Base-by-base conservation (phyloP, 176 grass and related monocot genomes). In the Zoysia pacifica region DNA sequence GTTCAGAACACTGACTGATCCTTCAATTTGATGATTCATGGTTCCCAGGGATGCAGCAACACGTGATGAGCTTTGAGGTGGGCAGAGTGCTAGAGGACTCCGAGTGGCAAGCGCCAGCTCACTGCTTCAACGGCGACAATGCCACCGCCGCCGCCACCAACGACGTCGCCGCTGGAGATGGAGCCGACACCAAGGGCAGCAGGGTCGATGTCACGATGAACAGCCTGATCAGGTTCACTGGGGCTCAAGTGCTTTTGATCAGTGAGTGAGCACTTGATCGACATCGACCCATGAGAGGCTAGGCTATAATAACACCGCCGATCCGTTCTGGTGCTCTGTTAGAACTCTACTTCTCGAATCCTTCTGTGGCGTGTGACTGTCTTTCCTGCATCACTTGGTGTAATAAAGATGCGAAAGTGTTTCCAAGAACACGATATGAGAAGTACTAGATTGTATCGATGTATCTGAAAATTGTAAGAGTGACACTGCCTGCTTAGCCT, bases 1-100 rank as follows among this genome's bases (percentile, higher is more conserved):
- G 28, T 42, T 42, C 63, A 45, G 65, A 4, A 44, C 16, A 3
- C 2, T 67, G 41, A 43, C 43, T 56, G 71, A 43, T 56, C 51
- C 18, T 50, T 35, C 4, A 64, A 11, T 37, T 3, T 11, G n/a
- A 59, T 36, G n/a, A 65, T 71, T 69, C n/a, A 3, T 80, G 5
- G 69, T 56, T 55, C 43, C 1, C 77, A 81, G 85, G 80, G 16
- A 91, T 85, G 78, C 73, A 79, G 15, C 84, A 76, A 45, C 76
- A 89, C 45, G 90, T 93, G 50, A 93, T 93, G 80, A 86, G 75
- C 15, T 93, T 93, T 39, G 87, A 93, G 48, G 90, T 81, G 16
- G 90, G 90, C 11, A 67, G 13, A 18, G 60, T 65, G 11, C 90
- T 93, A 13, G 84, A 93, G 52, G 90, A 92, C 65, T 77, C 86